Evolutionary conservation across 129 eudicot species (phyloP).

Genomic region (Helianthus tuberosus): DNA sequence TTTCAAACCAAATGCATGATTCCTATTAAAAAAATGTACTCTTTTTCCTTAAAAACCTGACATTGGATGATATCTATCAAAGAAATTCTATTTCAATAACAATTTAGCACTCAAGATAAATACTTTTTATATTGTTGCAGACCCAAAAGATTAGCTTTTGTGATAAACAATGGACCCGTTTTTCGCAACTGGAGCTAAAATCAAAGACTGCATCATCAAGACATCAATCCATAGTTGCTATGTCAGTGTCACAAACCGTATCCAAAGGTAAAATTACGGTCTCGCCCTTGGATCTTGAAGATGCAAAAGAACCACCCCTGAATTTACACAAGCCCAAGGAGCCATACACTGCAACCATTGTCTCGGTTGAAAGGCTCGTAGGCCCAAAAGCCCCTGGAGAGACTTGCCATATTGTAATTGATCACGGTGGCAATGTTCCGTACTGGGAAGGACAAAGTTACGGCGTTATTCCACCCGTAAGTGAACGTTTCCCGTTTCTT

Average conservation of each 20-base stretch:
- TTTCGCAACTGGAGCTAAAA: slow-evolving; percentile 46
- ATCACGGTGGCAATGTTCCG: slow-evolving; percentile 93
- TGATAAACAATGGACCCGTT: slow-evolving; percentile 53
- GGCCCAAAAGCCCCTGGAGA: slow-evolving; percentile 98
- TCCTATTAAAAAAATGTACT: background rate
- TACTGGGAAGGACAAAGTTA: slow-evolving; percentile 99
- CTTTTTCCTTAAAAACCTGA: too few species aligned
- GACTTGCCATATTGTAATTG: slow-evolving; percentile 93
- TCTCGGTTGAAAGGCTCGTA: slow-evolving; percentile 89
- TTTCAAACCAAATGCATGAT: slow-evolving; percentile 5
- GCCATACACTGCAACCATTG: slow-evolving; percentile 92
- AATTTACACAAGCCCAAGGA: slow-evolving; percentile 82
- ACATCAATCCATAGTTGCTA: slow-evolving; percentile 52
- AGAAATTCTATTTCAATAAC: background rate
- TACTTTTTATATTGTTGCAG: slow-evolving; percentile 49
- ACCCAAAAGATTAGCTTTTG: slow-evolving; percentile 43
- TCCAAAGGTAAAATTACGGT: slow-evolving; percentile 63
- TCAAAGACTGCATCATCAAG: slow-evolving; percentile 39
- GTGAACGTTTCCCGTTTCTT: slow-evolving; percentile 24
- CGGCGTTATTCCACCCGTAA: slow-evolving; percentile 95
- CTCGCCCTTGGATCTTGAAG: slow-evolving; percentile 79
- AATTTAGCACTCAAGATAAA: slow-evolving; percentile 5
- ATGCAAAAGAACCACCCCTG: slow-evolving; percentile 82
- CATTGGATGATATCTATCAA: background rate
- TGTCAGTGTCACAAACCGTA: slow-evolving; percentile 79